Percentiles rank a stretch among this genome's conserved stretches.
Evolutionary conservation across 1,284 basidiomycete genomes (phyloP).

Genomic region (Sanghuangporus baumii): DNA sequence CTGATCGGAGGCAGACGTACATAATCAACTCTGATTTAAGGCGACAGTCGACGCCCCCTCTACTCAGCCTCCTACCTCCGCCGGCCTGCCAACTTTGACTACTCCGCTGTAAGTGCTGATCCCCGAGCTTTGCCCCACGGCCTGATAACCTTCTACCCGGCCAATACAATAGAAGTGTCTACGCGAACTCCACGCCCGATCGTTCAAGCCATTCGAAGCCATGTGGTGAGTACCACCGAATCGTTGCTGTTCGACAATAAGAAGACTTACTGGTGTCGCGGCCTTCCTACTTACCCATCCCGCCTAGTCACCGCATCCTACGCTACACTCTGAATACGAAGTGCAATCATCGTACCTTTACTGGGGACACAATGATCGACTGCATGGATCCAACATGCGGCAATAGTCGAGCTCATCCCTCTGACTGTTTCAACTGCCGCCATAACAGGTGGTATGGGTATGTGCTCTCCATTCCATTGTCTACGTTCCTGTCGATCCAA

Average conservation of each 20-base stretch:
- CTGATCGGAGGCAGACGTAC: slow-evolving; percentile 13
- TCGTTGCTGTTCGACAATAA: not conserved
- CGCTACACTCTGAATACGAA: slow-evolving; percentile 41
- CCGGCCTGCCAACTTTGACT: slow-evolving; percentile 38
- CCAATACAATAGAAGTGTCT: not conserved
- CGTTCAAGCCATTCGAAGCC: not conserved
- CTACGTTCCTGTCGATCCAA: slow-evolving; percentile 1
- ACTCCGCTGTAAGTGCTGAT: slow-evolving; percentile 4
- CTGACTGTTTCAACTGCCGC: slow-evolving; percentile 38
- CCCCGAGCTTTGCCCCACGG: slow-evolving; percentile 3
- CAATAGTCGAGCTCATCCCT: slow-evolving; percentile 45
- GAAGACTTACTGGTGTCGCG: not conserved
- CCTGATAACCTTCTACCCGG: slow-evolving; percentile 1
- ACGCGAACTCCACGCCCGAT: not conserved
- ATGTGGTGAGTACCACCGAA: slow-evolving; percentile 10
- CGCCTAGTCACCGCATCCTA: slow-evolving; percentile 47
- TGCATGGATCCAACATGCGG: slow-evolving; percentile 41
- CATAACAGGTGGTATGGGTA: slow-evolving; percentile 58
- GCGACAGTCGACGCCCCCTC: slow-evolving; percentile 15
- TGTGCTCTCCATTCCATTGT: slow-evolving; percentile 21
- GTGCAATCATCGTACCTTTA: slow-evolving; percentile 55
- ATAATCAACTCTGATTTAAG: slow-evolving; percentile 15
- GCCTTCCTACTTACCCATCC: slow-evolving; percentile 2
- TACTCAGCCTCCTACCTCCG: slow-evolving; percentile 52
- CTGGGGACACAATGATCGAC: slow-evolving; percentile 46